phyloP scores from a whole-genome alignment of 2,329 filamentous ascomycete species.

The Clarireedia sp. region DNA sequence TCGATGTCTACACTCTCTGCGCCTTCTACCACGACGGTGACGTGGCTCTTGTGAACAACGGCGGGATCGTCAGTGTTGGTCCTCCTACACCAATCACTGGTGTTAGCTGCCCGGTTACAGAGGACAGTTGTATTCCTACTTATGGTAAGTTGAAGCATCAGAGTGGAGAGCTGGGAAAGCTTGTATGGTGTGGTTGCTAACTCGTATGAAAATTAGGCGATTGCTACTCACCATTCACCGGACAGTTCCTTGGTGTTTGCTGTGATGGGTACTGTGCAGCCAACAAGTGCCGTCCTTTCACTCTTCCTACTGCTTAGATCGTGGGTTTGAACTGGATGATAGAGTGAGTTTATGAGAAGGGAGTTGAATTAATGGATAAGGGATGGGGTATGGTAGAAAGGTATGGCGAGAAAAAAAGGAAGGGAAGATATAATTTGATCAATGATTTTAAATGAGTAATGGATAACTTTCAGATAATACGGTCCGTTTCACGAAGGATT shows the following conservation, averaged over 20 bases:
- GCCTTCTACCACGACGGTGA: neutral
- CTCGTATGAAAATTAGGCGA: neutral
- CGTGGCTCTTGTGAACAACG: neutral
- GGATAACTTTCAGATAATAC: too few species aligned
- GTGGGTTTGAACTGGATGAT: too few species aligned
- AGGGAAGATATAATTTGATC: too few species aligned
- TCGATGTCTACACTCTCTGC: slow-evolving; percentile 1
- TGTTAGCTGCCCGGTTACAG: neutral
- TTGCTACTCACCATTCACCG: neutral
- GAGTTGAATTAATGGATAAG: too few species aligned
- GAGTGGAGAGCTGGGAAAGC: neutral
- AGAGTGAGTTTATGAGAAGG: too few species aligned
- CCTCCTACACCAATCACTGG: slow-evolving; percentile 1
- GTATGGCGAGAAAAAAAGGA: too few species aligned
- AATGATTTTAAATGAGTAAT: too few species aligned
- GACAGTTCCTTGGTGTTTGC: slow-evolving; percentile 1
- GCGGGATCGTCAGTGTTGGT: neutral
- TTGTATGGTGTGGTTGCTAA: neutral
- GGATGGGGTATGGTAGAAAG: too few species aligned
- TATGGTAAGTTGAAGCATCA: neutral
- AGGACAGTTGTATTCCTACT: slow-evolving; percentile 2
- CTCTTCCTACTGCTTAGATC: too few species aligned
- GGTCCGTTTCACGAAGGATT: too few species aligned
- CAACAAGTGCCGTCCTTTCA: slow-evolving; percentile 7
- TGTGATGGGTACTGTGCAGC: slow-evolving; percentile 7